A percentile compares a stretch with the other conserved stretches of the same genome.
Evolutionary conservation across 345 rosid species (phyloP).

Genomic region (Reutealis trisperma): DNA sequence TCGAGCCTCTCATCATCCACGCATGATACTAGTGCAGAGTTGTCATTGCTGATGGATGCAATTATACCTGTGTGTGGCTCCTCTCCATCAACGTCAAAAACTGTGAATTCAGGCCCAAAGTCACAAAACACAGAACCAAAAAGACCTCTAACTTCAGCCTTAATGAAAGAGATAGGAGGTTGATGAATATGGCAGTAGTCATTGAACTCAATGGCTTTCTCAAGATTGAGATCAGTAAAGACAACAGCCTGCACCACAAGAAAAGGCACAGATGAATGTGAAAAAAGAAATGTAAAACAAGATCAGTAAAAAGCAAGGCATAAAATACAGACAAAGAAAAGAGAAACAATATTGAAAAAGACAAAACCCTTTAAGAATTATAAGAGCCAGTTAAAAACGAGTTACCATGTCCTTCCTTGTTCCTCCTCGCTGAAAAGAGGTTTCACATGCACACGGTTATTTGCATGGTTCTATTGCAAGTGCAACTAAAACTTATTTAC

Average conservation of each 20-base stretch:
- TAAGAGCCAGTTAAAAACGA: neutral
- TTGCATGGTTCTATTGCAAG: neutral
- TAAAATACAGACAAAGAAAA: neutral
- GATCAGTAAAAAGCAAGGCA: neutral
- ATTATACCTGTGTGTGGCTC: slow-evolving; percentile 95
- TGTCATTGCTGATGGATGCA: slow-evolving; percentile 91
- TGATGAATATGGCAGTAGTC: slow-evolving; percentile 84
- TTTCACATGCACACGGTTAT: neutral
- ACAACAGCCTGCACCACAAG: slow-evolving; percentile 75
- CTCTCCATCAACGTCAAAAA: slow-evolving; percentile 92
- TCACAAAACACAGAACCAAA: slow-evolving; percentile 97
- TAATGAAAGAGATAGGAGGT: slow-evolving; percentile 89
- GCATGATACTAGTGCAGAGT: slow-evolving; percentile 81
- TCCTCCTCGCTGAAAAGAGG: neutral
- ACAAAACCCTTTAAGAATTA: neutral
- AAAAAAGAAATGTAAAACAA: neutral
- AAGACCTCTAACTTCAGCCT: slow-evolving; percentile 94
- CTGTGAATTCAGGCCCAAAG: slow-evolving; percentile 91
- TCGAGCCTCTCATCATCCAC: slow-evolving; percentile 98
- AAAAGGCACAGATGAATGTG: neutral
- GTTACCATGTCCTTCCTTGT: neutral
- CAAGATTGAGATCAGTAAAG: slow-evolving; percentile 74
- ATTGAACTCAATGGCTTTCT: slow-evolving; percentile 73
- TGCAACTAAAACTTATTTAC: neutral
- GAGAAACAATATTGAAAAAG: neutral